phyloP scores from a whole-genome alignment of 2,329 filamentous ascomycete genomes.

The Chaetomium sp. region DNA sequence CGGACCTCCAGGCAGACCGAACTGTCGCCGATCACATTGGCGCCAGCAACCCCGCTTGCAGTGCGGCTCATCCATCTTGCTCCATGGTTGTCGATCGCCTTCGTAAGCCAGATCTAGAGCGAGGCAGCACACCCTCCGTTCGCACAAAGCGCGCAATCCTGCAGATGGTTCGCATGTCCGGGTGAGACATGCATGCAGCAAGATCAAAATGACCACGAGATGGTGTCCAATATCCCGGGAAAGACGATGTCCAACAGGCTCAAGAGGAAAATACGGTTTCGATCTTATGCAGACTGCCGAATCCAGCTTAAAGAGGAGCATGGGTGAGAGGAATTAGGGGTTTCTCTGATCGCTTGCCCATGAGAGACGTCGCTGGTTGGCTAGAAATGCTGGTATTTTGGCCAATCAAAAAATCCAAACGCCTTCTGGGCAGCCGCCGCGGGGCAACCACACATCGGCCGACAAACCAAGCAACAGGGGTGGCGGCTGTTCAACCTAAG shows the following conservation, averaged over 20 bases:
- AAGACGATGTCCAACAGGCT: background rate
- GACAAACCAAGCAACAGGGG: slow-evolving; percentile 25
- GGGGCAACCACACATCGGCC: slow-evolving; percentile 2
- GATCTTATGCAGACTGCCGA: background rate
- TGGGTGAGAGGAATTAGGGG: background rate
- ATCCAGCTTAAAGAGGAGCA: slow-evolving; percentile 16
- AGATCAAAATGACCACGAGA: slow-evolving; percentile 15
- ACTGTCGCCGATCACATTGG: background rate
- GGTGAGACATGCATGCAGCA: slow-evolving; percentile 31
- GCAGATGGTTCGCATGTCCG: slow-evolving; percentile 33
- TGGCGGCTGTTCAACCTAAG: slow-evolving; percentile 29
- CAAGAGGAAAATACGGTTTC: slow-evolving; percentile 3
- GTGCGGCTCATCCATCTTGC: slow-evolving; percentile 5
- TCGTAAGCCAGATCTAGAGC: slow-evolving; percentile 10
- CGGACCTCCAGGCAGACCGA: slow-evolving; percentile 4
- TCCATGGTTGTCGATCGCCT: slow-evolving; percentile 8
- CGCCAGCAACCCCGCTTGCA: background rate
- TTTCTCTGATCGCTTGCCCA: background rate
- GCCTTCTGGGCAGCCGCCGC: background rate
- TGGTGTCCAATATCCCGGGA: slow-evolving; percentile 10
- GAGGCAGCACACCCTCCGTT: slow-evolving; percentile 21
- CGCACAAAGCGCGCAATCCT: slow-evolving; percentile 11
- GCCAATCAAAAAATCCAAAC: slow-evolving; percentile 34
- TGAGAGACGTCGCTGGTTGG: slow-evolving; percentile 25
- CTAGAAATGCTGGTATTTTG: slow-evolving; percentile 25